Base-by-base conservation (phyloP, 495 filamentous ascomycete species). In the Penicillium pulvis region DNA sequence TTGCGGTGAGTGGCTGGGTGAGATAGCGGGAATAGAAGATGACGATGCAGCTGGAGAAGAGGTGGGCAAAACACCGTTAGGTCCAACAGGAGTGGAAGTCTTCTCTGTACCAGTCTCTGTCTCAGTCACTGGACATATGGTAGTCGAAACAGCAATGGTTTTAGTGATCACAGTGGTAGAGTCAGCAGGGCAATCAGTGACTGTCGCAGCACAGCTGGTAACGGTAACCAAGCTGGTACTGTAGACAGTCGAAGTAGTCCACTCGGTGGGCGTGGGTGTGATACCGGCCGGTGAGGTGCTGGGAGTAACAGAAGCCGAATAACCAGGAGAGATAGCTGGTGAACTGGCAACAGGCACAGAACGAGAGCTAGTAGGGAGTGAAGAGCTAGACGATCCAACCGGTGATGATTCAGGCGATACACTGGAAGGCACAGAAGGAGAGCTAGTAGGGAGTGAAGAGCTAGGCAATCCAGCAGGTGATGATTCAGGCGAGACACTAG, bases 171-270 rank as follows among this genome's bases (percentile, higher is more conserved):
- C 36, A 14, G 24, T 28, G 59, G 74, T 82, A 47, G 70, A 83
- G 20, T 67, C 58, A 39, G 66, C 81, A 6, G 85, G 85, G 73
- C 86, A 89, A 65, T 84, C 69, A 53, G 80, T 83, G n/a, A 87
- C 80, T 7, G 71, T 79, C 1, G 85, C 67, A 8, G 78, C 76
- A 66, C 84, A 87, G 56, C 78, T 80, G 4, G 81, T 84, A 64
- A 86, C 73, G 6, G 86, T 87, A 56, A 81, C 73, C 62, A 79
- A 73, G 52, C 75, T 80, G 10, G 85, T 89, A 16, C 77, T 71
- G 68, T 79, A 86, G 17, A 87, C 73, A 43, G 86, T 87, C 9
- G 84, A 87, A 26, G 80, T 83, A 51, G 83, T 85, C 64, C 75
- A 61, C 58, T 56, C 44, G 36, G 16, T 43, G 11, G 26, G 14